Conservation (phyloP, 2,329 filamentous ascomycete species). For the Ceratocystis diversiconidia region DNA sequence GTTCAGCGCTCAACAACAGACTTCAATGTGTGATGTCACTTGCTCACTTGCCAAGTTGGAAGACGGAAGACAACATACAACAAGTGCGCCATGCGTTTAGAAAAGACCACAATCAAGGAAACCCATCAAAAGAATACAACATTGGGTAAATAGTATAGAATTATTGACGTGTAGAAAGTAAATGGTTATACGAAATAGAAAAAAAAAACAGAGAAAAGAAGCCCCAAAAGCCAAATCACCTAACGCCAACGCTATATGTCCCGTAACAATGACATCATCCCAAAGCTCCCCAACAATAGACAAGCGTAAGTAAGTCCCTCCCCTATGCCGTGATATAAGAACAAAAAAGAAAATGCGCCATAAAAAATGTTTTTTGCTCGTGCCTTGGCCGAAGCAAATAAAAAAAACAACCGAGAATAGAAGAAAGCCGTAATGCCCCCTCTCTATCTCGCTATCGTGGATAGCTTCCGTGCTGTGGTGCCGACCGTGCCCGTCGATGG, state of each 20-base stretch:
- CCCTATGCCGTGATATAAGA: not conserved
- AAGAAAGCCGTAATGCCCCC: too few relatives aligned
- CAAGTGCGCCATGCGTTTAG: too few relatives aligned
- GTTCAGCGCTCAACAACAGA: slow-evolving; percentile 66
- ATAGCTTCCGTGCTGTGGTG: slow-evolving; percentile 3
- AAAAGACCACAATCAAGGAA: too few relatives aligned
- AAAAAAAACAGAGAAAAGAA: too few relatives aligned
- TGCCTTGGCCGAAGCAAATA: not conserved
- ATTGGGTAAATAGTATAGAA: too few relatives aligned
- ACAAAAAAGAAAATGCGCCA: not conserved
- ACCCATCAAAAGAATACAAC: too few relatives aligned
- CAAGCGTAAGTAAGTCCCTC: not conserved
- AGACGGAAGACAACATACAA: too few relatives aligned
- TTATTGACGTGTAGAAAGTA: too few relatives aligned
- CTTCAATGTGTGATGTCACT: slow-evolving; percentile 56
- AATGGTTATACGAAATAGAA: too few relatives aligned
- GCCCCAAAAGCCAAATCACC: not conserved
- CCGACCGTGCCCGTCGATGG: slow-evolving; percentile 28
- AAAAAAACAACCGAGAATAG: not conserved
- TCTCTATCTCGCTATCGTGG: not conserved
- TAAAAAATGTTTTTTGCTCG: too few relatives aligned
- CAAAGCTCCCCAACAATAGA: not conserved
- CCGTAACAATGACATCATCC: not conserved
- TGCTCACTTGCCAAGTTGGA: too few relatives aligned
- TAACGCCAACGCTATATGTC: not conserved